A percentile compares a stretch with the other conserved stretches of the same genome.
Conservation (phyloP, 2,329 filamentous ascomycete species). For the Zasmidium cellare region DNA sequence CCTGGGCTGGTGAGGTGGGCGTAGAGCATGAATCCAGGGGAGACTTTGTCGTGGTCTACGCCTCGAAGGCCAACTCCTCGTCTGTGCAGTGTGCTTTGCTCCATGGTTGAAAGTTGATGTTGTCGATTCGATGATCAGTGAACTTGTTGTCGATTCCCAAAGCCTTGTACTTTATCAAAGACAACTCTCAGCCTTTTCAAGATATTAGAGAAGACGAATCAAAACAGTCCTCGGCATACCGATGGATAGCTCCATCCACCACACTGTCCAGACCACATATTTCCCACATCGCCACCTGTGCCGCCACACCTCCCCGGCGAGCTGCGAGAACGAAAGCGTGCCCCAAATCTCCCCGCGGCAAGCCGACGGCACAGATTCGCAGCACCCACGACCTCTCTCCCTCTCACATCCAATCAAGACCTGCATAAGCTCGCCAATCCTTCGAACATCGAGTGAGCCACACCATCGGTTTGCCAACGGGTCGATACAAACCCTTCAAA, state of each 20-base stretch:
- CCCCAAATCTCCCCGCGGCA: neutral
- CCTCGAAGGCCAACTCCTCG: constrained; percentile 44
- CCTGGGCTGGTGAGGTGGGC: constrained; percentile 43
- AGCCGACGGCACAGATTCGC: constrained; percentile 1
- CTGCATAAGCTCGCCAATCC: neutral
- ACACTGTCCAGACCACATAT: neutral
- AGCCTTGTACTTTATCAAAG: neutral
- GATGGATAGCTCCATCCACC: neutral
- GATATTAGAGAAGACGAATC: neutral
- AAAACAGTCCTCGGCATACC: neutral
- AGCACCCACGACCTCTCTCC: neutral
- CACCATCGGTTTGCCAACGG: neutral
- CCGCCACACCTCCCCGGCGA: neutral
- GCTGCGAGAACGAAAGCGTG: neutral
- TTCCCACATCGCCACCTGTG: neutral
- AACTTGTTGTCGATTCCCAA: neutral
- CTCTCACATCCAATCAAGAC: neutral
- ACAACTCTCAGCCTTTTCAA: neutral
- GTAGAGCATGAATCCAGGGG: constrained; percentile 45
- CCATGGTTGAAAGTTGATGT: constrained; percentile 31
- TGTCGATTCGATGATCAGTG: neutral
- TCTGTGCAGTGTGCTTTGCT: constrained; percentile 46
- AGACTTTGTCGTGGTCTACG: constrained; percentile 39
- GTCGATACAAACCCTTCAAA: neutral
- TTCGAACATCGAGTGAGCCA: neutral